Conservation (phyloP, 2,329 filamentous ascomycete genomes). For the Trichoderma sp. region DNA sequence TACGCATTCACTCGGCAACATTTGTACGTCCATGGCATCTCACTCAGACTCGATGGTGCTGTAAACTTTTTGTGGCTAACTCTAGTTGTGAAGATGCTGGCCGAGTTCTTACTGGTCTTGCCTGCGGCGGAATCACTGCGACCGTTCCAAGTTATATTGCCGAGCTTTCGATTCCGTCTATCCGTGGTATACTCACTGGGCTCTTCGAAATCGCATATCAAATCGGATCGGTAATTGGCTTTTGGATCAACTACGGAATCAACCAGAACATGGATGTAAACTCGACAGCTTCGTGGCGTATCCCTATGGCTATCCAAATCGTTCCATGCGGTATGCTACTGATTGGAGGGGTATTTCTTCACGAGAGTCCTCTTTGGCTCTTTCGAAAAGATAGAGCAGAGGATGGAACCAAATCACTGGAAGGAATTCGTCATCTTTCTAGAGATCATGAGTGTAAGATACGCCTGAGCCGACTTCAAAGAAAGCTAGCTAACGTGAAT, state of each 20-base stretch:
- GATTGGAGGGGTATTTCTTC: constrained; percentile 43
- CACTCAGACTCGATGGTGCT: rapidly evolving
- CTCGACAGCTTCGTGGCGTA: constrained; percentile 42
- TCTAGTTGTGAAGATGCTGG: constrained; percentile 46
- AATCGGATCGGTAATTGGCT: constrained; percentile 50
- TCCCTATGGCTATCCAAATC: constrained; percentile 48
- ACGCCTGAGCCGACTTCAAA: rapidly evolving
- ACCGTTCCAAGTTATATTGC: constrained; percentile 63
- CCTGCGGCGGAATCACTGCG: constrained; percentile 55
- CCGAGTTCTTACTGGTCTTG: constrained; percentile 56
- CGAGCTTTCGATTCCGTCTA: constrained; percentile 57
- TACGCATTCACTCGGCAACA: constrained; percentile 40
- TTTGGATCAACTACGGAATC: constrained; percentile 49
- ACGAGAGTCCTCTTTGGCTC: constrained; percentile 42
- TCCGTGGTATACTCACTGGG: constrained; percentile 56
- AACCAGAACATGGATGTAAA: constrained; percentile 37
- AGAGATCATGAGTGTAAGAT: constrained; percentile 33
- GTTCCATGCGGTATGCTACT: constrained; percentile 45
- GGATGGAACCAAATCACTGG: constrained; percentile 32
- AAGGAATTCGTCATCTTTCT: constrained; percentile 44
- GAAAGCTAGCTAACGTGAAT: neutral
- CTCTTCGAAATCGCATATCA: constrained; percentile 54
- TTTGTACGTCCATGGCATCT: constrained; percentile 32
- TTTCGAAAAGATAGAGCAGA: constrained; percentile 35
- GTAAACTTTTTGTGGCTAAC: neutral